Evolutionary conservation across 495 filamentous ascomycete species (phyloP), one percentile per base, ranked within the genome.

Genomic region (Tricharina praecox): DNA sequence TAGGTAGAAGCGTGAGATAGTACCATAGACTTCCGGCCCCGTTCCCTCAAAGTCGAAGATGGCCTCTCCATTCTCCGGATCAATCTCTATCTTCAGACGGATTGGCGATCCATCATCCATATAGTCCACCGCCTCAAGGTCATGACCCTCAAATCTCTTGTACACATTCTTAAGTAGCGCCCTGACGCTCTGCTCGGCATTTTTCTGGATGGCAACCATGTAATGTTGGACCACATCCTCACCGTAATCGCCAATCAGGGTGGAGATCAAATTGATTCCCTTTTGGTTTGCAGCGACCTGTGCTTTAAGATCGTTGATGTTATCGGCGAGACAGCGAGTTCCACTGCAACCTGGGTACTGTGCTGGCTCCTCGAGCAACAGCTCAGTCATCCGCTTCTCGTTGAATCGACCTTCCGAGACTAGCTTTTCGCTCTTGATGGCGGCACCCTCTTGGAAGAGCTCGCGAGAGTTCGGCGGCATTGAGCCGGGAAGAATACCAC

Each of bases 241-340:
- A 21, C 85, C 82, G 53, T 96, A 97, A 49, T 96, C 90, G 18
- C 74, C 70, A 50, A 97, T 93, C 1, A 97, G 68, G 0, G 70
- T 67, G 47, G 77, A 77, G 50, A 97, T 97, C 19, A 97, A 72
- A 21, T 76, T 83, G 50, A 97, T 95, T 23, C 90, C 90, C 48
- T 93, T 93, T 54, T 92, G 83, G 63, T 97, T 96, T 15, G 88
- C 86, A 0, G 90, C 88, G 20, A 96, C 81, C 56, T 96, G 92
- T 0, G 90, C 90, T 63, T 93, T 90, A 23, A 97, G 74, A 62
- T 97, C 90, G 45, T 92, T 94, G 58, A 97, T 67, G 59, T 97
- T 97, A 61, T 97, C 90, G 8, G 77, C 81, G 7, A 97, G 69
- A 61, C 88, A 93, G 26, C 90, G 67, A 2, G 90, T 92, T 4